A percentile compares a stretch with the other conserved stretches of the same genome.
Evolutionary conservation across 768 basidiomycete species (phyloP).

Genomic region (Psilocybe azurescens): DNA sequence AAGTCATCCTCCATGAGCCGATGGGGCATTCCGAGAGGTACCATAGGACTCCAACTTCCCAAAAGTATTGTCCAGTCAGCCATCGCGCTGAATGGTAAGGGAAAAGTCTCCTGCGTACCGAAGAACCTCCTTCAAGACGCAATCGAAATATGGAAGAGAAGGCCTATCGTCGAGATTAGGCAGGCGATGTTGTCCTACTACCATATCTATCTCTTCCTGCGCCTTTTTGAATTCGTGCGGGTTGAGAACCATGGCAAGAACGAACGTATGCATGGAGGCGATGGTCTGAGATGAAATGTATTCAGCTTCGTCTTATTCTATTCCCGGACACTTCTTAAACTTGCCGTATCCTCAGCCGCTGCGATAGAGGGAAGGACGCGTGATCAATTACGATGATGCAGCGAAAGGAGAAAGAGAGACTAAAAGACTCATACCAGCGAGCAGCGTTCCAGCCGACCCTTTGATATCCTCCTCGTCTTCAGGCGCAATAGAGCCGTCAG

Average conservation of each 20-base stretch:
- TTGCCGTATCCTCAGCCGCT: slow-evolving; percentile 35
- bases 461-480: slow-evolving; percentile 60
- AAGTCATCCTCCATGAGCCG: slow-evolving; percentile 56
- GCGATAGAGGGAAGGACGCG: slow-evolving; percentile 7
- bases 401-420: slow-evolving; percentile 14
- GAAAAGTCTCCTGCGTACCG: slow-evolving; percentile 35
- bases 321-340: slow-evolving; percentile 13
- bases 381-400: slow-evolving; percentile 15
- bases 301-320: background rate
- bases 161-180: slow-evolving; percentile 50
- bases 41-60: slow-evolving; percentile 51
- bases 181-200: slow-evolving; percentile 49
- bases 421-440: slow-evolving; percentile 42
- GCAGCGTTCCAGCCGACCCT: slow-evolving; percentile 59
- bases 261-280: slow-evolving; percentile 51
- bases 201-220: slow-evolving; percentile 57
- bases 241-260: slow-evolving; percentile 59
- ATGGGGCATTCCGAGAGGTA: slow-evolving; percentile 57
- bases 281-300: slow-evolving; percentile 44
- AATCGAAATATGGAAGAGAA: slow-evolving; percentile 52
- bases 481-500: slow-evolving; percentile 37
- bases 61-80: slow-evolving; percentile 7
- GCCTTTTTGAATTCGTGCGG: slow-evolving; percentile 53
- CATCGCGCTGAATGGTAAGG: background rate
- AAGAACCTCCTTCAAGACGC: slow-evolving; percentile 51